A percentile compares a stretch with the other conserved stretches of the same genome.
phyloP scores from a whole-genome alignment of 2,329 filamentous ascomycete genomes.

The Microthyrium microscopicum region DNA sequence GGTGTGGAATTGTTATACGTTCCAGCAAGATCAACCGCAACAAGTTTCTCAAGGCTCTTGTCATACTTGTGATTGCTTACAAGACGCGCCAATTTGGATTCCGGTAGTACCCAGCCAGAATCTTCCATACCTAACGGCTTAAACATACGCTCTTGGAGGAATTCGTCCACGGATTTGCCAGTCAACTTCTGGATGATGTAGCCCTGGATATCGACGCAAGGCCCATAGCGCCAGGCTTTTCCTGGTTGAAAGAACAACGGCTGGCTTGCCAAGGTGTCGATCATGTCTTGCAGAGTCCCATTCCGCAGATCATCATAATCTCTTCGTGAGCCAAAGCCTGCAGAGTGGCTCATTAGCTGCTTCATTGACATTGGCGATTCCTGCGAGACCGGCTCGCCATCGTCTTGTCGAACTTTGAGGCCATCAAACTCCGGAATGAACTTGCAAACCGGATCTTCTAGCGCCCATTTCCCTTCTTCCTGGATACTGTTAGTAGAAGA shows the following conservation, averaged over 20 bases:
- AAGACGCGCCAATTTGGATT: neutral
- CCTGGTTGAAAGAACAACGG: conserved; percentile 1
- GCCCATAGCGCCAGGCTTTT: neutral
- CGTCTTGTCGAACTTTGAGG: neutral
- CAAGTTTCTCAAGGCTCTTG: neutral
- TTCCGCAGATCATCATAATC: neutral
- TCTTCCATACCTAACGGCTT: conserved; percentile 2
- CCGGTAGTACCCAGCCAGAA: conserved; percentile 1
- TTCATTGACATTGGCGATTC: conserved; percentile 3
- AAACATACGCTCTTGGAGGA: conserved; percentile 2
- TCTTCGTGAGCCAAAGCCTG: conserved; percentile 3
- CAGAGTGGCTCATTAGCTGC: conserved; percentile 6
- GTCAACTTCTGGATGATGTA: conserved; percentile 4
- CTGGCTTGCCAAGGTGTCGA: neutral
- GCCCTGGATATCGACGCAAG: conserved; percentile 3
- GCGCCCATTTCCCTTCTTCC: conserved; percentile 3
- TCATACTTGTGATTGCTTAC: neutral
- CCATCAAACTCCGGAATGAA: conserved; percentile 2
- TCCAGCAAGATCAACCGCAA: neutral
- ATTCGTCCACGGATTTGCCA: neutral
- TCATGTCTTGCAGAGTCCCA: neutral
- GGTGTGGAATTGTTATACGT: neutral
- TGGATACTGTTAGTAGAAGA: too few relatives aligned
- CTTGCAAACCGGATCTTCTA: conserved; percentile 5
- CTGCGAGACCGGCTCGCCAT: neutral